phyloP scores from a whole-genome alignment of 1,139 yeast species.

The Nakaseomyces delphensis region DNA sequence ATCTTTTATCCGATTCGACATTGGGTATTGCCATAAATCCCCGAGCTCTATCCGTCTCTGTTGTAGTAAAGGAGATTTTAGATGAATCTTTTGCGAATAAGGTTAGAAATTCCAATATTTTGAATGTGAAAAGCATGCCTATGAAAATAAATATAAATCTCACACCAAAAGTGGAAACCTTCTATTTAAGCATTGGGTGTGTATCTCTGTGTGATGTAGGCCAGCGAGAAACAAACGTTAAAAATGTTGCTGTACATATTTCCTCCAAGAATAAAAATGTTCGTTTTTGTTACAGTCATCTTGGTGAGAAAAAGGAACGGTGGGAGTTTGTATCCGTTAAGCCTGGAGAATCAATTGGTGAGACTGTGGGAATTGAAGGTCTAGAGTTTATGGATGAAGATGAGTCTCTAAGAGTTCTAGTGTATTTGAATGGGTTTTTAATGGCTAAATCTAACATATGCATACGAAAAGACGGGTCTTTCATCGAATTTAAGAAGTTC shows the following conservation, averaged over 20 bases:
- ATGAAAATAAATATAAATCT: slow-evolving; percentile 58
- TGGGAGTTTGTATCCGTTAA: slow-evolving; percentile 79
- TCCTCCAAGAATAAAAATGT: slow-evolving; percentile 38
- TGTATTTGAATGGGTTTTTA: slow-evolving; percentile 55
- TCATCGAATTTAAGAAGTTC: slow-evolving; percentile 32
- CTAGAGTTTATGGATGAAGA: slow-evolving; percentile 38
- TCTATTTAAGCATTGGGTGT: slow-evolving; percentile 51
- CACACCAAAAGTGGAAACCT: slow-evolving; percentile 51
- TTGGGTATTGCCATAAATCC: slow-evolving; percentile 78
- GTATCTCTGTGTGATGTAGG: slow-evolving; percentile 31
- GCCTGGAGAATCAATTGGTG: slow-evolving; percentile 69
- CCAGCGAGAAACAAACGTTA: slow-evolving; percentile 18
- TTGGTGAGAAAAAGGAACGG: slow-evolving; percentile 42
- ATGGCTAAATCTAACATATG: slow-evolving; percentile 44
- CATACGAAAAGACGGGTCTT: slow-evolving; percentile 31
- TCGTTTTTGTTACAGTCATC: slow-evolving; percentile 59
- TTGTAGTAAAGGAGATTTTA: slow-evolving; percentile 67
- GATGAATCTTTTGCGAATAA: slow-evolving; percentile 36
- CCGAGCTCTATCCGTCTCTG: slow-evolving; percentile 63
- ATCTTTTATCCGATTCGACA: slow-evolving; percentile 68
- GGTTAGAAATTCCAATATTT: slow-evolving; percentile 36
- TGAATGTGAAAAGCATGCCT: slow-evolving; percentile 42
- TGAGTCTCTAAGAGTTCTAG: slow-evolving; percentile 50
- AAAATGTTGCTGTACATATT: slow-evolving; percentile 42
- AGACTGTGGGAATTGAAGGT: slow-evolving; percentile 52